Conservation (phyloP, 192 early-diverging fungal species). For the Gonapodya sp. region DNA sequence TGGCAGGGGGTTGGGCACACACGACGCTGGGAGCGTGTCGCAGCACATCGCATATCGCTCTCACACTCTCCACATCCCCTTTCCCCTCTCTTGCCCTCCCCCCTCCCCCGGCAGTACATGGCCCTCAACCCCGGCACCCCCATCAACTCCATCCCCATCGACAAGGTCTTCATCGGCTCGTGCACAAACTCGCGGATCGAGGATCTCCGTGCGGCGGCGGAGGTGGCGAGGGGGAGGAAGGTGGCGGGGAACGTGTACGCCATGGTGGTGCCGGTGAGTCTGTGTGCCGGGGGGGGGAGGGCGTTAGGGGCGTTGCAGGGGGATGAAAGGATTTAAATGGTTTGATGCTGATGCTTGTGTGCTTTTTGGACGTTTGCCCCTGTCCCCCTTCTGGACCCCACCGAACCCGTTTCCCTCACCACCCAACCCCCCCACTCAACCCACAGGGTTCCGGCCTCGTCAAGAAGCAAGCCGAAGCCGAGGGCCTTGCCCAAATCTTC, state of each 20-base stretch:
- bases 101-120: slow-evolving; percentile 39
- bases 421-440: no score
- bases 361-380: no score
- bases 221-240: slow-evolving; percentile 44
- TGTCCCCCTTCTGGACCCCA: no score
- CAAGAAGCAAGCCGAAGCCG: slow-evolving; percentile 59
- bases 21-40: no score
- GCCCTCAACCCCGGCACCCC: slow-evolving; percentile 48
- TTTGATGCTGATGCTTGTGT: no score
- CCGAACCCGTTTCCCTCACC: no score
- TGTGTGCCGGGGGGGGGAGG: background rate
- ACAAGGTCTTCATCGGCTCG: slow-evolving; percentile 67
- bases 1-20: no score
- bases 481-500: slow-evolving; percentile 58
- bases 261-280: slow-evolving; percentile 48
- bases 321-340: no score
- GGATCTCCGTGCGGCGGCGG: slow-evolving; percentile 54
- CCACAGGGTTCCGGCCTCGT: slow-evolving; percentile 52
- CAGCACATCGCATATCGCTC: no score
- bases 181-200: slow-evolving; percentile 69
- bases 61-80: background rate
- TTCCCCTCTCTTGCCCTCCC: background rate
- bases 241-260: slow-evolving; percentile 50
- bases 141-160: slow-evolving; percentile 42
- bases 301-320: background rate